These are phyloP conservation scores for Phytophthora tentaculata DNA, from an alignment of 352 stramenopile genomes.

Conservation along the genomic window DNA sequence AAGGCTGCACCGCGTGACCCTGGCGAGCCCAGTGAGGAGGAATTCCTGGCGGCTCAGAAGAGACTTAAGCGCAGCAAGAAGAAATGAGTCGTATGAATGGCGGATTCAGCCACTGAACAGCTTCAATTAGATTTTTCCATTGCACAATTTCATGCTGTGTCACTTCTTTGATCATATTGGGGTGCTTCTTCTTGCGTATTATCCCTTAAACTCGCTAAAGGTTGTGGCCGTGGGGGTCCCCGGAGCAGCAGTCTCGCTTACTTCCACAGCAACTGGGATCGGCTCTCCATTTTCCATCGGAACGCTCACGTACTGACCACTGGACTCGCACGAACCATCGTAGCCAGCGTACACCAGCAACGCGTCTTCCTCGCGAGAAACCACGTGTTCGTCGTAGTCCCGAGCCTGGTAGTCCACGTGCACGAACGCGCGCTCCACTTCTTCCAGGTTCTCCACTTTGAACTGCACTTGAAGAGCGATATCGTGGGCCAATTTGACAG, in stretches of 20 bases:
- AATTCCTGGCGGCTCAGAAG: constrained; percentile 64
- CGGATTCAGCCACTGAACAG: constrained; percentile 6
- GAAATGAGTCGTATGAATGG: constrained; percentile 29
- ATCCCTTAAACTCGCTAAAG: constrained; percentile 33
- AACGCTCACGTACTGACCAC: constrained; percentile 27
- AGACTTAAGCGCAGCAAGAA: constrained; percentile 53
- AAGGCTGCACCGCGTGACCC: constrained; percentile 19
- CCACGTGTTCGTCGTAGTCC: constrained; percentile 77
- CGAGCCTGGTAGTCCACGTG: constrained; percentile 94
- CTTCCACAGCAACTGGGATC: constrained; percentile 34
- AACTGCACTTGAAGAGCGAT: constrained; percentile 95
- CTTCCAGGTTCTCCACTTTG: constrained; percentile 90
- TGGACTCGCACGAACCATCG: constrained; percentile 19
- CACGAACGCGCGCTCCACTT: constrained; percentile 95
- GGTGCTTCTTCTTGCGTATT: background rate
- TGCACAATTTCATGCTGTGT: constrained; percentile 3
- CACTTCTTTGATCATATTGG: background rate
- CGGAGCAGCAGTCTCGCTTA: constrained; percentile 28
- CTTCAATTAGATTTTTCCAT: constrained; percentile 27
- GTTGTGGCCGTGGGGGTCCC: constrained; percentile 34
- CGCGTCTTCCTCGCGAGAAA: constrained; percentile 59
- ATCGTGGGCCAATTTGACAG: constrained; percentile 93
- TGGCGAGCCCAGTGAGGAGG: constrained; percentile 62
- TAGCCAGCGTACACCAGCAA: constrained; percentile 54
- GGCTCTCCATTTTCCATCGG: constrained; percentile 28